A percentile compares a stretch with the other conserved stretches of the same genome.
Conservation (phyloP, 116 monocot genomes). For the Phalaenopsis hybrid region DNA sequence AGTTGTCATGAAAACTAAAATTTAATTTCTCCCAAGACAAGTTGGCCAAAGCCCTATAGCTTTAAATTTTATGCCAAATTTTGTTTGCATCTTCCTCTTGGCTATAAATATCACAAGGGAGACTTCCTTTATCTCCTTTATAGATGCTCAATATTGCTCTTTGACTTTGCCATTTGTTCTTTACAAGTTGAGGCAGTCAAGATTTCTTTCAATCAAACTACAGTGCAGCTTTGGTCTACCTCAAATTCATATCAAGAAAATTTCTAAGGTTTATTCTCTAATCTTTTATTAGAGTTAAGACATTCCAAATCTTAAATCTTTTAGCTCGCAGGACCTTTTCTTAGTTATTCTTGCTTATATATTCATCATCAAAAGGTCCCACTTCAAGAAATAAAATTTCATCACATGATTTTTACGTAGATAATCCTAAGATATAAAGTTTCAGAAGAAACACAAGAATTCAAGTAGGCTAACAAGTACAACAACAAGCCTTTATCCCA, state of each 20-base stretch:
- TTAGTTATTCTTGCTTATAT: background rate
- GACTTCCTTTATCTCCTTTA: background rate
- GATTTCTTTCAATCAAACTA: background rate
- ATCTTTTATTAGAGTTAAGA: background rate
- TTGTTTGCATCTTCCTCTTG: background rate
- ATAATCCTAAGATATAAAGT: no score
- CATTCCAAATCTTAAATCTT: background rate
- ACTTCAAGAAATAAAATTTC: background rate
- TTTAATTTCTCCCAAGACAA: background rate
- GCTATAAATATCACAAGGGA: background rate
- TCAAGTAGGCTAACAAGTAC: no score
- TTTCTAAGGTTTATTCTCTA: background rate
- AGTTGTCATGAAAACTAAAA: background rate
- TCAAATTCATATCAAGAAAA: background rate
- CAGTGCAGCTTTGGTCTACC: background rate
- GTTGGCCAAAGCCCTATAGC: background rate
- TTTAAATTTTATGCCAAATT: background rate
- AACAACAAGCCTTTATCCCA: no score
- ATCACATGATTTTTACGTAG: no score
- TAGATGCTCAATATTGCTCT: background rate
- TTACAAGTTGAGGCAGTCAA: conserved; percentile 1
- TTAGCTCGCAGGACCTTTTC: background rate
- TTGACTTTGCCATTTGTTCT: background rate
- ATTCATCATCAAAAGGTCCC: background rate
- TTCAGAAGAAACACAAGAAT: no score